A percentile compares a stretch with the other conserved stretches of the same genome.
Evolutionary conservation across 169 alveolate genomes (phyloP).

Genomic region (Eimeria necatrix): DNA sequence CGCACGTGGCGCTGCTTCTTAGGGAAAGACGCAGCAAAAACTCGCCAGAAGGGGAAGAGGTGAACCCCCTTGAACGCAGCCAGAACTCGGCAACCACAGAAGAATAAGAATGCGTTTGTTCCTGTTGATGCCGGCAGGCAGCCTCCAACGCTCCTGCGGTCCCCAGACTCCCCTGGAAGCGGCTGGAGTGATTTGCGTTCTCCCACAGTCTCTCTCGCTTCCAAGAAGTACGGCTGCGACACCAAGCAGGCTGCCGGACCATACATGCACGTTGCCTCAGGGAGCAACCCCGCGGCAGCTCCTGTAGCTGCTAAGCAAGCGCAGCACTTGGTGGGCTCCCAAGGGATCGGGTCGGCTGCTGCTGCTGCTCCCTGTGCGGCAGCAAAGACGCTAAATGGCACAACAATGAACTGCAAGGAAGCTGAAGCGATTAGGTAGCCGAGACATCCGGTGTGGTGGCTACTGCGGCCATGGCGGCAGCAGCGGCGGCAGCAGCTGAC

Average conservation of each 20-base stretch:
- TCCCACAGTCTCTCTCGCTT: slow-evolving; percentile 73
- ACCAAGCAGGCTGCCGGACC: slow-evolving; percentile 59
- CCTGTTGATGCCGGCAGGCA: slow-evolving; percentile 40
- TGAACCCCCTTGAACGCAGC: slow-evolving; percentile 31
- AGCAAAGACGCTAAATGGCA: slow-evolving; percentile 77
- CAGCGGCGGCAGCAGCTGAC: slow-evolving; percentile 80
- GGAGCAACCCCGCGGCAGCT: slow-evolving; percentile 80
- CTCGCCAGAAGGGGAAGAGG: slow-evolving; percentile 65
- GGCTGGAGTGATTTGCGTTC: slow-evolving; percentile 70
- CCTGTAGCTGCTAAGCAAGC: slow-evolving; percentile 73
- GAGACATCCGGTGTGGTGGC: slow-evolving; percentile 77
- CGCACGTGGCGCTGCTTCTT: slow-evolving; percentile 34
- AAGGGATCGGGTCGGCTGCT: slow-evolving; percentile 77
- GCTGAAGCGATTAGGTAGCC: slow-evolving; percentile 79
- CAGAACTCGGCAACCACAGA: slow-evolving; percentile 56
- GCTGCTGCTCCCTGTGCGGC: slow-evolving; percentile 78
- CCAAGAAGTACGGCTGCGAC: slow-evolving; percentile 66
- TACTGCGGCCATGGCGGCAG: slow-evolving; percentile 79
- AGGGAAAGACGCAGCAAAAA: slow-evolving; percentile 71
- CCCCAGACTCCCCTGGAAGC: slow-evolving; percentile 66
- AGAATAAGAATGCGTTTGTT: slow-evolving; percentile 70
- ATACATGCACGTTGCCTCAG: slow-evolving; percentile 76
- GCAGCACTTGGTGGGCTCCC: slow-evolving; percentile 79
- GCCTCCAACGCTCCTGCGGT: slow-evolving; percentile 61
- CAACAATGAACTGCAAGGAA: slow-evolving; percentile 77